Percentiles rank a stretch among this genome's conserved stretches.
Conservation (phyloP, 495 filamentous ascomycete genomes). For the Tuber aestivum region DNA sequence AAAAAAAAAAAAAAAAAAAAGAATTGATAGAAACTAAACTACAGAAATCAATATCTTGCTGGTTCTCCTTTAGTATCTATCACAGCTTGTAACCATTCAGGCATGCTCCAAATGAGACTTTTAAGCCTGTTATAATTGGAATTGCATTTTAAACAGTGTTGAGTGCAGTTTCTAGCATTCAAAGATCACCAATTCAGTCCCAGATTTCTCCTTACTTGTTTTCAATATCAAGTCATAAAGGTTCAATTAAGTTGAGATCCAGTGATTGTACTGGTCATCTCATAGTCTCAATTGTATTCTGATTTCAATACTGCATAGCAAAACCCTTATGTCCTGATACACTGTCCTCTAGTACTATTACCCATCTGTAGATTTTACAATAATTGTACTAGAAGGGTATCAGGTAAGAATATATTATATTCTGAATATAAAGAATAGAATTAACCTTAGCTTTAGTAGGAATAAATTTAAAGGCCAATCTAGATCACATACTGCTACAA, state of each 20-base stretch:
- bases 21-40: too few relatives aligned
- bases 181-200: too few relatives aligned
- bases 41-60: too few relatives aligned
- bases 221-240: slow-evolving; percentile 11
- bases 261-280: background rate
- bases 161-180: too few relatives aligned
- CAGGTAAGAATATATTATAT: background rate
- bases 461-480: too few relatives aligned
- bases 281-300: background rate
- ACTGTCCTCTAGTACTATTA: slow-evolving; percentile 5
- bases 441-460: too few relatives aligned
- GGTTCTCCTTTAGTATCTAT: too few relatives aligned
- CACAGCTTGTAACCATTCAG: slow-evolving; percentile 1
- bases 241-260: slow-evolving; percentile 10
- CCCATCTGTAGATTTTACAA: background rate
- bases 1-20: background rate
- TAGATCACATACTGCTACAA: too few relatives aligned
- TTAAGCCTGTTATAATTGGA: background rate
- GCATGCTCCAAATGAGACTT: slow-evolving; percentile 12
- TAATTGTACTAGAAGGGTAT: slow-evolving; percentile 1
- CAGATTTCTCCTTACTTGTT: background rate
- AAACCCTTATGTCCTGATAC: slow-evolving; percentile 9
- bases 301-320: slow-evolving; percentile 4
- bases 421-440: background rate
- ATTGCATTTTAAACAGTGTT: slow-evolving; percentile 3